Evolutionary conservation across 192 early-diverging fungal species (phyloP).

Genomic region (Backusella westeae): DNA sequence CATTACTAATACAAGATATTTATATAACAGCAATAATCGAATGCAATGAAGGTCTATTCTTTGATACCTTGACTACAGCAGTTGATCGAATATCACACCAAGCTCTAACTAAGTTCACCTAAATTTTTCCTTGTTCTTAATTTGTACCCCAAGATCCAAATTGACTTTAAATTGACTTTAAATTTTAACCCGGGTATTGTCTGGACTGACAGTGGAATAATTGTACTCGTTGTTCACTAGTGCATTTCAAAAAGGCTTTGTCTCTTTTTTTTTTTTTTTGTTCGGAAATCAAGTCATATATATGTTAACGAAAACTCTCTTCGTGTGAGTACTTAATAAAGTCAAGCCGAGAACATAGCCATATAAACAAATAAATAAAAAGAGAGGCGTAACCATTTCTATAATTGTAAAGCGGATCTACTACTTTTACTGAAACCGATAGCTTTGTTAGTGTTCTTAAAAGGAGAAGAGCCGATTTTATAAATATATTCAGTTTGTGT

Average conservation of each 20-base stretch:
- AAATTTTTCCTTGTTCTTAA: background rate
- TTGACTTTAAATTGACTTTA: background rate
- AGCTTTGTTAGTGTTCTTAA: background rate
- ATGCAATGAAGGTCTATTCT: no score
- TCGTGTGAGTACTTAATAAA: background rate
- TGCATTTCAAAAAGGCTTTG: no score
- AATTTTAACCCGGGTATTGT: background rate
- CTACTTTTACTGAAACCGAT: background rate
- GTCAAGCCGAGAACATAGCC: background rate
- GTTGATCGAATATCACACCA: background rate
- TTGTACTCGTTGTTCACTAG: no score
- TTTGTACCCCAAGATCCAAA: background rate
- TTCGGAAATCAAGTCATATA: background rate
- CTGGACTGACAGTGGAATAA: no score
- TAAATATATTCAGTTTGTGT: background rate
- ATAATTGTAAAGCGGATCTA: slow-evolving; percentile 1
- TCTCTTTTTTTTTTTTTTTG: no score
- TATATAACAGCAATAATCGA: no score
- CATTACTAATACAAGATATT: no score
- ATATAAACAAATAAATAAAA: background rate
- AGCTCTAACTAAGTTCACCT: no score
- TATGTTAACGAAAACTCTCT: background rate
- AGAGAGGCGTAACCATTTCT: background rate
- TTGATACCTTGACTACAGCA: no score
- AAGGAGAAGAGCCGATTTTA: slow-evolving; percentile 3